Conservation (phyloP, 192 early-diverging fungal genomes). For the Rhizoclosmatium globosum region DNA sequence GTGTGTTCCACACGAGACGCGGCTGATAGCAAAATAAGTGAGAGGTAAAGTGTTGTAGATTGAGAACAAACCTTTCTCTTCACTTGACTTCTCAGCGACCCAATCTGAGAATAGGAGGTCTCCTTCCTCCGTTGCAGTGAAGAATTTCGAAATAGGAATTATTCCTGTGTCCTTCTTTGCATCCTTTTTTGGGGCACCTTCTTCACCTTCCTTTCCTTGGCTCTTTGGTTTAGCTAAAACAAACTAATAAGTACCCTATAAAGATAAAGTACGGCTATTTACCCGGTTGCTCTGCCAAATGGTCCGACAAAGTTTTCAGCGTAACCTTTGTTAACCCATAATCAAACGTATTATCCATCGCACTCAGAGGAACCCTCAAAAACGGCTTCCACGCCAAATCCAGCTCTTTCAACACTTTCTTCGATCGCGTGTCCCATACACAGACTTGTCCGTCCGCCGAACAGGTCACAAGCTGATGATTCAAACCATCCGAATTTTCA, state of each 20-base stretch:
- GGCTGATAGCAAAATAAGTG: background rate
- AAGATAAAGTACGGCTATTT: background rate
- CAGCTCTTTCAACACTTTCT: conserved; percentile 63
- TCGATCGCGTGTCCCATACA: conserved; percentile 69
- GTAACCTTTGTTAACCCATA: conserved; percentile 65
- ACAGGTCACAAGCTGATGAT: conserved; percentile 61
- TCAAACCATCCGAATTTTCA: conserved; percentile 56
- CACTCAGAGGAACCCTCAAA: conserved; percentile 63
- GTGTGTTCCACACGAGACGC: conserved; percentile 63
- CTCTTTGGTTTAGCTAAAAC: conserved; percentile 15
- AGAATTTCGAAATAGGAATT: conserved; percentile 58
- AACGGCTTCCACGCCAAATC: conserved; percentile 69
- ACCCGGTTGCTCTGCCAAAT: background rate
- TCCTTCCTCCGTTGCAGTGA: conserved; percentile 69
- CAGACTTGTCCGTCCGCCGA: conserved; percentile 64
- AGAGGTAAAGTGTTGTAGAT: background rate
- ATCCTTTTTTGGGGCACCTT: conserved; percentile 34
- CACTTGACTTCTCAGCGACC: conserved; percentile 62
- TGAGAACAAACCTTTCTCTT: conserved; percentile 57
- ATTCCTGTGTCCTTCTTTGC: conserved; percentile 26
- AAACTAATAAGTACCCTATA: background rate
- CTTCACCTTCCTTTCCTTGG: conserved; percentile 21
- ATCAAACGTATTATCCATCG: conserved; percentile 70
- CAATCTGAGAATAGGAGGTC: conserved; percentile 70
- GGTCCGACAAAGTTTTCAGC: conserved; percentile 30